These are phyloP conservation scores for Calendula officinalis DNA, from an alignment of 129 eudicot species.

Conservation along the genomic window DNA sequence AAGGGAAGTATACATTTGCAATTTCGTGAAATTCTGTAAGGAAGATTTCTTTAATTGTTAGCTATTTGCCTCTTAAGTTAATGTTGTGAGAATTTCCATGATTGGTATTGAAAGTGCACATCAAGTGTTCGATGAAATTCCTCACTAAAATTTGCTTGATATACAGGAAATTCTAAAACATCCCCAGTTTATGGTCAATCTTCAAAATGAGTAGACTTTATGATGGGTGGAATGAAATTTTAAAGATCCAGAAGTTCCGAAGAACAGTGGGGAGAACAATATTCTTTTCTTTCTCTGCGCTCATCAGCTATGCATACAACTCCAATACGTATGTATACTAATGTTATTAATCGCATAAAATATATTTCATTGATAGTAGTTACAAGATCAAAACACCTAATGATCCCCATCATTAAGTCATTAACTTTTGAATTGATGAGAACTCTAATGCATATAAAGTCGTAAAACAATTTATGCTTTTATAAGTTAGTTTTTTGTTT, in stretches of 20 bases:
- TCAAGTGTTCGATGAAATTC: slow-evolving; percentile 25
- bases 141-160: slow-evolving; percentile 7
- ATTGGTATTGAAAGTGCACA: background rate
- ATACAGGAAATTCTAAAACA: slow-evolving; percentile 12
- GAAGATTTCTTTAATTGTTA: too few species aligned
- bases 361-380: background rate
- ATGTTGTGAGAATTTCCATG: background rate
- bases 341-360: background rate
- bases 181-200: background rate
- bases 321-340: slow-evolving; percentile 71
- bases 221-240: slow-evolving; percentile 54
- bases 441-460: background rate
- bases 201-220: slow-evolving; percentile 46
- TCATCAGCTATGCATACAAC: slow-evolving; percentile 65
- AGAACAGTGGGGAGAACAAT: slow-evolving; percentile 63
- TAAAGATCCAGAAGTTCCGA: slow-evolving; percentile 79
- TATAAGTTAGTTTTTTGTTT: background rate
- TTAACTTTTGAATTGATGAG: background rate
- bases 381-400: background rate
- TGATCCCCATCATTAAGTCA: background rate
- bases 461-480: background rate
- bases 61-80: background rate
- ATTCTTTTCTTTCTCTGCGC: slow-evolving; percentile 57
- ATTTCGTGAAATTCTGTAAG: too few species aligned
- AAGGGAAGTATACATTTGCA: too few species aligned